These are phyloP conservation scores for Spongispora temasekensis DNA, from an alignment of 1,284 basidiomycete genomes.

Conservation along the genomic window DNA sequence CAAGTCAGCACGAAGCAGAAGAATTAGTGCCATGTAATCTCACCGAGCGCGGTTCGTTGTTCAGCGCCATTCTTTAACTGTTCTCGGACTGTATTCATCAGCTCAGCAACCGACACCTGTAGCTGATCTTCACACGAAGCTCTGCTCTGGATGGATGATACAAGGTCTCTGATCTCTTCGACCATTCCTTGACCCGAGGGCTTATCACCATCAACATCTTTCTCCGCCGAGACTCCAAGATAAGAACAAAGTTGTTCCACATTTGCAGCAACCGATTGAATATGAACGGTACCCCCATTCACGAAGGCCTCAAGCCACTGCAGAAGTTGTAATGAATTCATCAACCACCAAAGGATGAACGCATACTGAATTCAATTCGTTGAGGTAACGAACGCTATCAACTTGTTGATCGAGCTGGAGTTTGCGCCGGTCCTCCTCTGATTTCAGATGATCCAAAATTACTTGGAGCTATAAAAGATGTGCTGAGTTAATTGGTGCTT, in stretches of 20 bases:
- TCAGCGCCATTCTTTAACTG: slow-evolving; percentile 31
- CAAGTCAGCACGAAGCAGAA: slow-evolving; percentile 2
- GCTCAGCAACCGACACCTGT: slow-evolving; percentile 26
- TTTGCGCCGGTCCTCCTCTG: slow-evolving; percentile 47
- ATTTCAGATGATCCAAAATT: slow-evolving; percentile 47
- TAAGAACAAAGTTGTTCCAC: slow-evolving; percentile 62
- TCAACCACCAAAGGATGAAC: not conserved
- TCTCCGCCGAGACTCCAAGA: slow-evolving; percentile 34
- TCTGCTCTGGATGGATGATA: slow-evolving; percentile 25
- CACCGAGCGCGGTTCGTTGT: slow-evolving; percentile 32
- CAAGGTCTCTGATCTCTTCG: slow-evolving; percentile 26
- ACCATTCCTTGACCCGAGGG: slow-evolving; percentile 21
- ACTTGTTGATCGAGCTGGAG: slow-evolving; percentile 60
- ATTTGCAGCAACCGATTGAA: slow-evolving; percentile 59
- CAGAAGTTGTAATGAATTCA: not conserved
- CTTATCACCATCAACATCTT: slow-evolving; percentile 7
- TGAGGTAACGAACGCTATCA: slow-evolving; percentile 72
- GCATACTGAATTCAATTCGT: slow-evolving; percentile 68
- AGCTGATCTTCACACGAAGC: slow-evolving; percentile 23
- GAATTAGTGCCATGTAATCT: slow-evolving; percentile 2
- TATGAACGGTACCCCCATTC: slow-evolving; percentile 68
- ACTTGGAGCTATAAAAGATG: slow-evolving; percentile 40
- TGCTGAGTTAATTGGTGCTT: not conserved
- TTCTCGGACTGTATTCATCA: slow-evolving; percentile 27
- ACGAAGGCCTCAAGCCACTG: slow-evolving; percentile 86